A percentile compares a stretch with the other conserved stretches of the same genome.
Conservation (phyloP, 1,139 yeast genomes). For the Yamadazyma songkhlaensis region DNA sequence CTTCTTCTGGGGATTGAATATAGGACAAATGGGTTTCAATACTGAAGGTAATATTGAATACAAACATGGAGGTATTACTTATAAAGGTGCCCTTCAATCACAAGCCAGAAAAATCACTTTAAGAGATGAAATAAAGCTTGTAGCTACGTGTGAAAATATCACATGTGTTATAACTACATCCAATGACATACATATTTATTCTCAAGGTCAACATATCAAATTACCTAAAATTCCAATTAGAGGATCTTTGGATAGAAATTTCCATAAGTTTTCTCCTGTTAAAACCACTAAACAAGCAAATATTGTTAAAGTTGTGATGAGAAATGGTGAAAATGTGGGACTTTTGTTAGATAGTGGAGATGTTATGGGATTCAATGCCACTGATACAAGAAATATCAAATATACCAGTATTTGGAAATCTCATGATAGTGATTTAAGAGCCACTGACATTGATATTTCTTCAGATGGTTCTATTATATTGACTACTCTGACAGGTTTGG, state of each 20-base stretch:
- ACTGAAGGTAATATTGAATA: constrained; percentile 17
- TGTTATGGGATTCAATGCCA: constrained; percentile 38
- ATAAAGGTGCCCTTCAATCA: constrained; percentile 33
- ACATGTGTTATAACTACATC: constrained; percentile 63
- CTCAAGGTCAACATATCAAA: constrained; percentile 56
- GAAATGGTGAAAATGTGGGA: constrained; percentile 34
- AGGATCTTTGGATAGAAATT: constrained; percentile 36
- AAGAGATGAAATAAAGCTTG: constrained; percentile 51
- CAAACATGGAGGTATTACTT: constrained; percentile 24
- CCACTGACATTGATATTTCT: constrained; percentile 64
- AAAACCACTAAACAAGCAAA: constrained; percentile 39
- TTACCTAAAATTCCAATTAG: constrained; percentile 37
- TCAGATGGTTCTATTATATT: constrained; percentile 68
- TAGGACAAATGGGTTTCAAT: constrained; percentile 79
- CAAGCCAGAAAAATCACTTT: constrained; percentile 46
- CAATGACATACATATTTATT: constrained; percentile 63
- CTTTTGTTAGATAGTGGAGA: constrained; percentile 55
- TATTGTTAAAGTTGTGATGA: constrained; percentile 33
- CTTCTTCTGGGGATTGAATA: constrained; percentile 76
- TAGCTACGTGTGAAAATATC: constrained; percentile 66
- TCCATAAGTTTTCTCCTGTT: constrained; percentile 54
- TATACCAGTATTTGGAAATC: constrained; percentile 53
- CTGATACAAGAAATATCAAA: constrained; percentile 29
- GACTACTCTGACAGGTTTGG: constrained; percentile 68
- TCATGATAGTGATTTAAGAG: constrained; percentile 47